phyloP scores from a whole-genome alignment of 305 asterid species.

The Fraxinus sp. region DNA sequence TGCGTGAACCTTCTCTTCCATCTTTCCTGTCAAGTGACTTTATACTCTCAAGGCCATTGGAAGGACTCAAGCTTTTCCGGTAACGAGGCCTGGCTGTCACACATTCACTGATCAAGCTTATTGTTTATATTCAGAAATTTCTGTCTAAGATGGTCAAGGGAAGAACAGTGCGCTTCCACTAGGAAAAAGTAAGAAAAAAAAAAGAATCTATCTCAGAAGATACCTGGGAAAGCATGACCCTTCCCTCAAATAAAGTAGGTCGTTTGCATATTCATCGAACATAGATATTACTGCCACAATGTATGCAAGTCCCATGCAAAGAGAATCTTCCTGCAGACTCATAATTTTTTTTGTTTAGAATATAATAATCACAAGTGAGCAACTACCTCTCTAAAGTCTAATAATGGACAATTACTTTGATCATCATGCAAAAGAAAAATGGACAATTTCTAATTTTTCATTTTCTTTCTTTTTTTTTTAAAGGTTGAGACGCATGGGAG shows the following conservation, averaged over 20 bases:
- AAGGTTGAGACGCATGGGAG: neutral
- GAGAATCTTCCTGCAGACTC: slow-evolving; percentile 62
- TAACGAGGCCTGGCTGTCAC: slow-evolving; percentile 88
- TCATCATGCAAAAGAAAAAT: neutral
- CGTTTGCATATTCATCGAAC: slow-evolving; percentile 82
- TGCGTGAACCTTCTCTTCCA: slow-evolving; percentile 50
- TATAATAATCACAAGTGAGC: neutral
- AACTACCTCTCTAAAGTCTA: neutral
- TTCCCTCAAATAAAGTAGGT: slow-evolving; percentile 66
- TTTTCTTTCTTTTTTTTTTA: neutral
- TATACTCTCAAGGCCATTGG: slow-evolving; percentile 38
- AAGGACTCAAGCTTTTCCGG: slow-evolving; percentile 43
- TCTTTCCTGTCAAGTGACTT: slow-evolving; percentile 40
- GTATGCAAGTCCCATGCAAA: slow-evolving; percentile 75
- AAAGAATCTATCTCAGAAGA: slow-evolving; percentile 2
- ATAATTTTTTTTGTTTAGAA: neutral
- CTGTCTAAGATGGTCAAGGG: neutral
- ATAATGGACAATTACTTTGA: neutral
- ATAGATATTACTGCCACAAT: slow-evolving; percentile 61
- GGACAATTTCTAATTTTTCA: neutral
- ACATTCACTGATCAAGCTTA: slow-evolving; percentile 35
- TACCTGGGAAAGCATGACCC: slow-evolving; percentile 94
- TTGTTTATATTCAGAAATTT: neutral
- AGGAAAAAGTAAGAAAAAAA: neutral
- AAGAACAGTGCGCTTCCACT: neutral